A percentile compares a stretch with the other conserved stretches of the same genome.
Evolutionary conservation across 768 basidiomycete species (phyloP).

Genomic region (Xerocomellus chrysenteron): DNA sequence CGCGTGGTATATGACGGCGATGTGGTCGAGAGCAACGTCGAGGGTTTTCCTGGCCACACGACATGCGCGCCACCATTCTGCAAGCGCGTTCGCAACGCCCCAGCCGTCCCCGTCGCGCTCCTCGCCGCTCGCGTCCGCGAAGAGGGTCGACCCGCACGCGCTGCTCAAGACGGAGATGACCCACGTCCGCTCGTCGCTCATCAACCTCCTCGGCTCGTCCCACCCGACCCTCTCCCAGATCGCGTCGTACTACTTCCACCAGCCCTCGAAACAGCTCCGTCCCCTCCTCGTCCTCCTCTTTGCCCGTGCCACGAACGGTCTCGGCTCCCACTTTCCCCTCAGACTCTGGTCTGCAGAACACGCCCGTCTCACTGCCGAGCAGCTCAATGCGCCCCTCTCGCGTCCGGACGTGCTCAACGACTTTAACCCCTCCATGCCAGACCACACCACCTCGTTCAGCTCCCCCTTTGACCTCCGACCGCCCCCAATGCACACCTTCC

Average conservation of each 20-base stretch:
- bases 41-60: background rate
- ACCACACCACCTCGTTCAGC: conserved; percentile 68
- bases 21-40: conserved; percentile 3
- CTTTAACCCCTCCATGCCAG: conserved; percentile 86
- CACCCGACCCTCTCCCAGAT: conserved; percentile 86
- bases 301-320: conserved; percentile 89
- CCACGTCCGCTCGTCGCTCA: conserved; percentile 66
- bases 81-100: conserved; percentile 40
- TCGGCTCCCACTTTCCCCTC: conserved; percentile 62
- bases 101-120: conserved; percentile 11
- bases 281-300: conserved; percentile 89
- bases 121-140: conserved; percentile 18
- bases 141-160: conserved; percentile 57
- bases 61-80: conserved; percentile 34
- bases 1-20: conserved; percentile 12
- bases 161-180: conserved; percentile 74
- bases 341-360: conserved; percentile 65
- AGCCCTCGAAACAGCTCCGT: conserved; percentile 87
- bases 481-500: conserved; percentile 29
- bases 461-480: conserved; percentile 50
- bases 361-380: conserved; percentile 50
- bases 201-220: conserved; percentile 80
- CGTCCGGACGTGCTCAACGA: conserved; percentile 84
- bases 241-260: conserved; percentile 89
- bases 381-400: conserved; percentile 78